Conservation (phyloP, 2,329 filamentous ascomycete genomes). For the Hymenoscyphus linearis region DNA sequence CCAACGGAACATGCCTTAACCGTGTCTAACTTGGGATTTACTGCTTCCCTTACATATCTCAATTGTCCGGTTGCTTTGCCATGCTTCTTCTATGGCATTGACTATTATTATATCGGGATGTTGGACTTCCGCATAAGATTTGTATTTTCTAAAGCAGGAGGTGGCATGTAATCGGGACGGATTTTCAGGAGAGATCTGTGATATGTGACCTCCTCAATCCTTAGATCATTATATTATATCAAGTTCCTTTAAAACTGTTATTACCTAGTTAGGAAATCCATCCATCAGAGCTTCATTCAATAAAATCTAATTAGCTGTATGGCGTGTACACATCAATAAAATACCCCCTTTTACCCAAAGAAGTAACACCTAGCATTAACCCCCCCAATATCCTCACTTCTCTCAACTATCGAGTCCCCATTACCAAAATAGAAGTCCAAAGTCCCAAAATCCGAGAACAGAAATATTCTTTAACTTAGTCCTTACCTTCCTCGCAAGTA, state of each 20-base stretch:
- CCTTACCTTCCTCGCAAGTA: neutral
- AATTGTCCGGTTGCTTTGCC: neutral
- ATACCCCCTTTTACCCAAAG: neutral
- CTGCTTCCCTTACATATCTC: neutral
- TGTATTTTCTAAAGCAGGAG: neutral
- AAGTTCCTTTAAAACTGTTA: neutral
- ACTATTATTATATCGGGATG: neutral
- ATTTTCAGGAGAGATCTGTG: neutral
- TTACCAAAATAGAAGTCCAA: neutral
- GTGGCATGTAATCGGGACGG: neutral
- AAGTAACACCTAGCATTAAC: neutral
- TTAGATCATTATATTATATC: neutral
- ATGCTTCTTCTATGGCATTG: neutral
- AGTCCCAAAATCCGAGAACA: neutral
- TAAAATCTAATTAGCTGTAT: neutral
- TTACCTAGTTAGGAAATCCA: neutral
- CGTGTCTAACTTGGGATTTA: slow-evolving; percentile 1
- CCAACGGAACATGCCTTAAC: neutral
- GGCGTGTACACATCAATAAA: neutral
- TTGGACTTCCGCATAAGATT: neutral
- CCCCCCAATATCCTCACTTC: neutral
- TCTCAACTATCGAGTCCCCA: neutral
- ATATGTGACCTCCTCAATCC: neutral
- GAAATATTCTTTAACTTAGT: neutral
- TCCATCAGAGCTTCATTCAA: neutral